These are phyloP conservation scores for Cicer cuneatum DNA, from an alignment of 306 rosid genomes.

Conservation along the genomic window DNA sequence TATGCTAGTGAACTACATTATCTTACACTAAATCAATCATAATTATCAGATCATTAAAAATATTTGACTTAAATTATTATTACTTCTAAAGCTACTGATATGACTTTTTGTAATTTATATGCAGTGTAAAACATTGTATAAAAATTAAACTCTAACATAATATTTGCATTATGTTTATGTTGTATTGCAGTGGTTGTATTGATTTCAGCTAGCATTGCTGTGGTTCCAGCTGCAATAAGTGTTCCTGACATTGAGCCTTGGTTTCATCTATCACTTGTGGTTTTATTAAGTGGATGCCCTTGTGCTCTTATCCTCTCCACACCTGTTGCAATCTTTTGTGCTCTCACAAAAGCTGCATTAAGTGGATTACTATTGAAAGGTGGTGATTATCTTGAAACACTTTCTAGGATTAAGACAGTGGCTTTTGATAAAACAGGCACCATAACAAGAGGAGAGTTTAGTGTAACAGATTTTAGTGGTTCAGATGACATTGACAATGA, in stretches of 20 bases:
- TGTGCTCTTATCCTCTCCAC: constrained; percentile 93
- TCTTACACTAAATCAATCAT: not conserved
- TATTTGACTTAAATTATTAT: too few relatives aligned
- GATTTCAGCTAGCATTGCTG: constrained; percentile 61
- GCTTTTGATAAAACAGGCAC: constrained; percentile 96
- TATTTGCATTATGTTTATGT: not conserved
- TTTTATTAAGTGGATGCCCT: constrained; percentile 93
- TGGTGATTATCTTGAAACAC: constrained; percentile 80
- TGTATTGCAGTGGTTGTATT: constrained; percentile 68
- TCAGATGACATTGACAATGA: constrained; percentile 59
- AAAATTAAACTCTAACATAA: too few relatives aligned
- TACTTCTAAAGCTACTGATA: too few relatives aligned
- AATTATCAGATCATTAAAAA: too few relatives aligned
- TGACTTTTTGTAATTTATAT: too few relatives aligned
- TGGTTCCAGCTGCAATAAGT: constrained; percentile 64
- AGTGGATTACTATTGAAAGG: constrained; percentile 87
- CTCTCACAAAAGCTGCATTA: constrained; percentile 81
- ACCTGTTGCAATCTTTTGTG: constrained; percentile 87
- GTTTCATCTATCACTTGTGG: constrained; percentile 83
- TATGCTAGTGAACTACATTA: not conserved
- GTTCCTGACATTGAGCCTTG: constrained; percentile 59
- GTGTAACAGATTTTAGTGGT: constrained; percentile 59
- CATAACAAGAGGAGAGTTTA: constrained; percentile 81
- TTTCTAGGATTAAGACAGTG: constrained; percentile 66
- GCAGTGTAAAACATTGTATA: too few relatives aligned